Evolutionary conservation across 495 filamentous ascomycete genomes (phyloP), one percentile per base, ranked within the genome.

Genomic region (Podospora pseudopauciseta): DNA sequence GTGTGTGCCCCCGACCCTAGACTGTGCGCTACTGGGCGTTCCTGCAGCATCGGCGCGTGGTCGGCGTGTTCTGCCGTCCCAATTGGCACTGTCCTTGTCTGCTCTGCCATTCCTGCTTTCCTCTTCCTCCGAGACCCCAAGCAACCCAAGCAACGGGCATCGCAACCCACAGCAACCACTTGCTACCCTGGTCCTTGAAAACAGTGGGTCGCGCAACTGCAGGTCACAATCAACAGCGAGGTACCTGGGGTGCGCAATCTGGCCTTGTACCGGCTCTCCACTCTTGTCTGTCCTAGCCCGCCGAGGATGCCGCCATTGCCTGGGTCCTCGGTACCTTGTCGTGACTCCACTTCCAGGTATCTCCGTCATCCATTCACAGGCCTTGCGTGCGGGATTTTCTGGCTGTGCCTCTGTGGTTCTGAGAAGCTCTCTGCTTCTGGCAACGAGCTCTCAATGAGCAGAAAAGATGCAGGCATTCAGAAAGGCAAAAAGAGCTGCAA

Each of bases 301-400:
- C 63, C 54, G 32, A 63, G 63, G 23, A 59, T 34, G 67, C 68
- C 44, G 67, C 75, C 18, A 69, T 59, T 66, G 53, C 57, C 56
- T 58, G 39, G 28, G 20, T 54, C 7, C 65, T 55, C 71, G 72
- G 71, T 79, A 79, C 77, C 69, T 77, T 61, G 28, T 53, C 55
- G 63, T 32, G 64, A 26, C 63, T 68, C 66, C 53, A 70, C 68
- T 66, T 69, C 63, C 18, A 69, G 7, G 76, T 77, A 78, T 72
- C 73, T 34, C 28, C 39, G 59, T 59, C 54, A 61, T 19, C 59
- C 63, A 67, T 63, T 49, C 39, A 49, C 39, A 49, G 39, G 39
- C 39, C 49, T 26, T 65, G 70, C 49, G 69, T 79, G 77, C 75
- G 77, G 75, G 75, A 79, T 79, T 79, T 79, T 77, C 74, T 69